Evolutionary conservation across 345 rosid genomes (phyloP).

Genomic region (Hibiscus trionum): DNA sequence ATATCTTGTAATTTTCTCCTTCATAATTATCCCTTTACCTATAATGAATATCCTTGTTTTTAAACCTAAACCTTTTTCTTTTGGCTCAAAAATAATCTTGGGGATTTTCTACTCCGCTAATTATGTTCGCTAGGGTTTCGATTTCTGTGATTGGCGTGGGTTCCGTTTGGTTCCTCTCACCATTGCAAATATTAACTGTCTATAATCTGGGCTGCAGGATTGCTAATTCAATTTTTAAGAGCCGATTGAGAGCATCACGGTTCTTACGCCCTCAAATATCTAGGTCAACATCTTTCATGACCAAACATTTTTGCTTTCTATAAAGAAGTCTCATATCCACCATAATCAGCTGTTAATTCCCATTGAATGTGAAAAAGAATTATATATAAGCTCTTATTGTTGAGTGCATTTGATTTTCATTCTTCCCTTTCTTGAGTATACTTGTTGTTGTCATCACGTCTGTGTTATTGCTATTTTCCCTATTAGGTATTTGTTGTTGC

Average conservation of each 20-base stretch:
- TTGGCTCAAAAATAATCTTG: not conserved
- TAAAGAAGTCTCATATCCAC: not conserved
- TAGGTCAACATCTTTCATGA: slow-evolving; percentile 48
- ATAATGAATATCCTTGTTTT: not conserved
- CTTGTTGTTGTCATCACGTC: not conserved
- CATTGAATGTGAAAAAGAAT: not conserved
- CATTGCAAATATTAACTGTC: slow-evolving; percentile 21
- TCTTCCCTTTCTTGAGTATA: not conserved
- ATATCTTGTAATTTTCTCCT: not conserved
- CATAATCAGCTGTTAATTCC: not conserved
- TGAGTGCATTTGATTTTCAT: not conserved
- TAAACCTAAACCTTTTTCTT: not conserved
- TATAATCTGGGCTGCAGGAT: slow-evolving; percentile 49
- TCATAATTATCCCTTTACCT: not conserved
- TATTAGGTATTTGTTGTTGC: not conserved
- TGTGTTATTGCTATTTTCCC: not conserved
- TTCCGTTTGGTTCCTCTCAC: not conserved
- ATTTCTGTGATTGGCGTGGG: not conserved
- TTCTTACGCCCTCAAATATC: slow-evolving; percentile 37
- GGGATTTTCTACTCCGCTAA: not conserved
- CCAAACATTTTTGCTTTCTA: slow-evolving; percentile 12
- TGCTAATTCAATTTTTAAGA: slow-evolving; percentile 39
- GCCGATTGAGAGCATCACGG: slow-evolving; percentile 40
- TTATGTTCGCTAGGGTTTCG: not conserved
- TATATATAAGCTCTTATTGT: not conserved